These are phyloP conservation scores for Kodamaea sagamina DNA, from an alignment of 805 yeast species.

Conservation along the genomic window DNA sequence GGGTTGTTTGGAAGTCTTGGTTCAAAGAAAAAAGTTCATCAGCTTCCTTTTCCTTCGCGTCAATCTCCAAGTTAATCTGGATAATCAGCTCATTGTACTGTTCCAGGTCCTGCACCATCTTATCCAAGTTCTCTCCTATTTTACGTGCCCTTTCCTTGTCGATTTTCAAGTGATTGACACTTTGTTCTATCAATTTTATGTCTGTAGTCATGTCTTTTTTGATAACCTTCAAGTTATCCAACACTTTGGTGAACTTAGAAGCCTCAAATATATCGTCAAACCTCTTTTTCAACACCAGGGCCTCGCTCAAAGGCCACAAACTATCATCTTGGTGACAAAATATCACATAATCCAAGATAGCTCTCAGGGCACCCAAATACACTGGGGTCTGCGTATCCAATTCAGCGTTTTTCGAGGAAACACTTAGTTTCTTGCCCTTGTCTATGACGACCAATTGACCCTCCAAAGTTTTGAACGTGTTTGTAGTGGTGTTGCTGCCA, in stretches of 20 bases:
- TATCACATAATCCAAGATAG: conserved; percentile 86
- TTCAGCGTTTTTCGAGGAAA: conserved; percentile 81
- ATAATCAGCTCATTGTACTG: conserved; percentile 49
- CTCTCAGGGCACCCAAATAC: conserved; percentile 82
- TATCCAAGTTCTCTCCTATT: conserved; percentile 49
- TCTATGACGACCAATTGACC: conserved; percentile 76
- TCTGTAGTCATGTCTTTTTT: conserved; percentile 78
- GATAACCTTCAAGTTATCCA: conserved; percentile 73
- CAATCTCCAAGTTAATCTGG: conserved; percentile 50
- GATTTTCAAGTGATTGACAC: conserved; percentile 70
- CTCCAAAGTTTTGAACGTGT: conserved; percentile 85
- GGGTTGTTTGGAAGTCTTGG: conserved; percentile 75
- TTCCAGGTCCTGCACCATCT: conserved; percentile 46
- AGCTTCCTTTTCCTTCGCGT: conserved; percentile 54
- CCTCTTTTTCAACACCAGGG: conserved; percentile 81
- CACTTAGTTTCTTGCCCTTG: conserved; percentile 67
- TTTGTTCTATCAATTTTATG: conserved; percentile 72
- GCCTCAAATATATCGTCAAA: conserved; percentile 98
- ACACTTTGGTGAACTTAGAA: conserved; percentile 84
- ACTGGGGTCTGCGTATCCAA: conserved; percentile 75
- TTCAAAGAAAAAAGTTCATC: conserved; percentile 69
- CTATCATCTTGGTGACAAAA: conserved; percentile 98
- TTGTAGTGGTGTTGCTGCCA: conserved; percentile 37
- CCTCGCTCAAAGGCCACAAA: conserved; percentile 94
- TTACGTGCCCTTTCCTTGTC: conserved; percentile 74